These are phyloP conservation scores for Heliamphora exappendiculata DNA, from an alignment of 148 eudicot genomes.

Conservation along the genomic window DNA sequence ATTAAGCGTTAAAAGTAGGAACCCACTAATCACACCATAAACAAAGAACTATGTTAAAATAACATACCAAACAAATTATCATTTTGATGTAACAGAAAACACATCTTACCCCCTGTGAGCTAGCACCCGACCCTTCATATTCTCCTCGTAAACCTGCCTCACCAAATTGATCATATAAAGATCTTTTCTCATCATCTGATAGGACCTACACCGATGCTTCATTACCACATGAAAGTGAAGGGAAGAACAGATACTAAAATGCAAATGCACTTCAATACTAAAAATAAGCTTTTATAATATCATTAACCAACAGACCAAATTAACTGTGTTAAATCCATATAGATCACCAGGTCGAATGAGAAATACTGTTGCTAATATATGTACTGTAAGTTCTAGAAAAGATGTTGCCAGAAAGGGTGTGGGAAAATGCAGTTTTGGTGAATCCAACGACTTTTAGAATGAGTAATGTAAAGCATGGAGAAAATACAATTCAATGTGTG, in stretches of 20 bases:
- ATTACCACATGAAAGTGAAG: slow-evolving; percentile 11
- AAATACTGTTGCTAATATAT: not conserved
- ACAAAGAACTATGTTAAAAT: not conserved
- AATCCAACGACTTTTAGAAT: not conserved
- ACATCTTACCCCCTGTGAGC: slow-evolving; percentile 53
- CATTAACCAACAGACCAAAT: not conserved
- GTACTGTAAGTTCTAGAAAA: not conserved
- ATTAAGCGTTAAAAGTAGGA: not conserved
- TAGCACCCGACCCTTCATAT: slow-evolving; percentile 40
- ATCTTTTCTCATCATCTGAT: slow-evolving; percentile 77
- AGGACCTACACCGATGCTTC: slow-evolving; percentile 53
- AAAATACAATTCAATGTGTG: not conserved
- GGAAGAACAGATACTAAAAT: not conserved
- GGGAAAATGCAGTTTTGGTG: not conserved
- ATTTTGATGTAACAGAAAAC: not conserved
- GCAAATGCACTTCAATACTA: not conserved
- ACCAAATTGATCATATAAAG: slow-evolving; percentile 80
- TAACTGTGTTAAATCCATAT: not conserved
- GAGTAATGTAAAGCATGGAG: not conserved
- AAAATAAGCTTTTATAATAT: not conserved
- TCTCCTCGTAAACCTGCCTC: slow-evolving; percentile 81
- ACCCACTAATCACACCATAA: slow-evolving; percentile 1
- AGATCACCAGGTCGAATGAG: not conserved
- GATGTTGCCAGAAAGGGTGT: not conserved
- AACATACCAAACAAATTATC: not conserved